Evolutionary conservation across 257 asterid species (phyloP).

Genomic region (Salvia miltiorrhiza): DNA sequence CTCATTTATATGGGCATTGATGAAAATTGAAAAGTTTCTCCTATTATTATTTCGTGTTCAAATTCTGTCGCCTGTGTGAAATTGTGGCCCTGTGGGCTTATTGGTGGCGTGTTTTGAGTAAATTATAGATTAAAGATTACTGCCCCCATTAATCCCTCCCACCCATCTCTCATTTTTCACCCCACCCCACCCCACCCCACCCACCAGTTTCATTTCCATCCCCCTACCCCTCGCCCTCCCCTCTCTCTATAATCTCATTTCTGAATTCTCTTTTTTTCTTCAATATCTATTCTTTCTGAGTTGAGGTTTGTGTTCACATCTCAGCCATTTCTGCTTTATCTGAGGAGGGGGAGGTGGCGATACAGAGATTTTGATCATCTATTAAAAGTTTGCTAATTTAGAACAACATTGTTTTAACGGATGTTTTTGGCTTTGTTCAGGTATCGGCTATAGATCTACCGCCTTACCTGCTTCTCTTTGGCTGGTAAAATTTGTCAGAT

Average conservation of each 20-base stretch:
- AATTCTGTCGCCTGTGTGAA: conserved; percentile 17
- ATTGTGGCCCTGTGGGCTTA: conserved; percentile 32
- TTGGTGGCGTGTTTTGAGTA: conserved; percentile 37
- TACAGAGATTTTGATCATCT: conserved; percentile 15
- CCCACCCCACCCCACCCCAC: conserved; percentile 38
- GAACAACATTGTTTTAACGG: conserved; percentile 19
- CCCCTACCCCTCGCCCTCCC: conserved; percentile 21
- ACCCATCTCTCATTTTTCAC: conserved; percentile 36
- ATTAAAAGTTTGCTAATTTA: conserved; percentile 16
- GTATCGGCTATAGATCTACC: conserved; percentile 62
- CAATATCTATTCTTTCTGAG: conserved; percentile 10
- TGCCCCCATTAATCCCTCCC: conserved; percentile 44
- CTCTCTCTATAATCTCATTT: conserved; percentile 2
- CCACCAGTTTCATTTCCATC: conserved; percentile 39
- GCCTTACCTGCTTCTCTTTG: conserved; percentile 45
- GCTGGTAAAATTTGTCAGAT: conserved; percentile 38
- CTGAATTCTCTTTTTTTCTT: conserved; percentile 10
- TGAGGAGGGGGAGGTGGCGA: conserved; percentile 14
- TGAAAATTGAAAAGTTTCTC: conserved; percentile 14
- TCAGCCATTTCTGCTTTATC: conserved; percentile 13
- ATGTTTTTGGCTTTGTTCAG: conserved; percentile 44
- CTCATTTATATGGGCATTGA: conserved; percentile 20
- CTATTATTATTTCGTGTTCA: neutral
- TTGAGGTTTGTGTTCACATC: conserved; percentile 35
- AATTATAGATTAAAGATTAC: conserved; percentile 44